Percentiles rank a stretch among this genome's conserved stretches.
Conservation (phyloP, 2,329 filamentous ascomycete species). For the Microsporum audouinii region DNA sequence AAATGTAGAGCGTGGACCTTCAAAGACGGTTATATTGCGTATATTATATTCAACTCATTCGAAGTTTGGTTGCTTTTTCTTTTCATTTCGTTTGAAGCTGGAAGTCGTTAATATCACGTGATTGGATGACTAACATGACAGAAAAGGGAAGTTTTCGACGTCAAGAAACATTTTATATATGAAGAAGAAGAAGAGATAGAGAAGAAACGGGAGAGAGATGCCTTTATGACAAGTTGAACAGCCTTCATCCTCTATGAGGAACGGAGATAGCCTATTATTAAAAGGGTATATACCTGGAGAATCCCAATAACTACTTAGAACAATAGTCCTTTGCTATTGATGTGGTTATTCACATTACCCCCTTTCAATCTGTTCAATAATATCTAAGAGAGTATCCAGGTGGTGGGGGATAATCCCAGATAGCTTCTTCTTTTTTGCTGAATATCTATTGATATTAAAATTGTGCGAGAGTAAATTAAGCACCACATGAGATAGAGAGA, state of each 20-base stretch:
- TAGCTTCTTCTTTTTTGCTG: neutral
- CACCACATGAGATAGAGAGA: neutral
- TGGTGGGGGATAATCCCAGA: neutral
- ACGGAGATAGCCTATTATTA: neutral
- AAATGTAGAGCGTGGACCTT: no score
- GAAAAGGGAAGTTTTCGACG: no score
- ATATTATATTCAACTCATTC: no score
- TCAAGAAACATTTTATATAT: no score
- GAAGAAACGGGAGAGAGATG: neutral
- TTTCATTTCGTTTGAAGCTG: no score
- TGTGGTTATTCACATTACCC: neutral
- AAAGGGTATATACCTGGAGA: neutral
- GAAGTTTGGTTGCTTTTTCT: no score
- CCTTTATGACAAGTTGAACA: neutral
- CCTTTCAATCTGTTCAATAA: no score
- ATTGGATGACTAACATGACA: no score
- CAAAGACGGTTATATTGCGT: no score
- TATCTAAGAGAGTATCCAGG: no score
- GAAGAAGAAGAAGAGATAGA: neutral
- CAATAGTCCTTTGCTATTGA: neutral
- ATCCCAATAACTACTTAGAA: neutral
- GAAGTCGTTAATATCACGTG: no score
- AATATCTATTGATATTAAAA: neutral
- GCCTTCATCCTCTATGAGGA: neutral
- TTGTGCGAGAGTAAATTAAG: neutral